Conservation (phyloP, 176 grass and related monocot species). For the Carex scoparia region DNA sequence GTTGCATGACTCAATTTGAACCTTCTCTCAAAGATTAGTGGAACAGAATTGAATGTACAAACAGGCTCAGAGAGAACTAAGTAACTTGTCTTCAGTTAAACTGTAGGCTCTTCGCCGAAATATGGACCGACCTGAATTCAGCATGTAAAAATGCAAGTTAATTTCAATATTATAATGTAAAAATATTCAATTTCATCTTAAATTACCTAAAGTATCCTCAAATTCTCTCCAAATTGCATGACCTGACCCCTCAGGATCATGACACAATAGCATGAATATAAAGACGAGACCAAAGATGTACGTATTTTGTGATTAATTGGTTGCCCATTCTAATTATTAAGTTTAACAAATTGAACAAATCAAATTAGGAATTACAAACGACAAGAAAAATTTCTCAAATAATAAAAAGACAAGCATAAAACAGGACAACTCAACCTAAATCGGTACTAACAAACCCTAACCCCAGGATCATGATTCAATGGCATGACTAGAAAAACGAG, state of each 20-base stretch:
- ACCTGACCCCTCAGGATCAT: too few relatives aligned
- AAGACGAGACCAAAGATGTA: background rate
- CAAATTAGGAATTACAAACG: background rate
- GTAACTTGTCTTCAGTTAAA: background rate
- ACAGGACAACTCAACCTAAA: slow-evolving; percentile 7
- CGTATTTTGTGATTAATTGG: background rate
- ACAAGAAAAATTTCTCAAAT: background rate
- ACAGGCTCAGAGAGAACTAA: background rate
- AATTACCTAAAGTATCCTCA: too few relatives aligned
- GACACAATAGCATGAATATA: background rate
- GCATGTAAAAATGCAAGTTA: background rate
- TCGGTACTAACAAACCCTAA: background rate
- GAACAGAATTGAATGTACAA: slow-evolving; percentile 4
- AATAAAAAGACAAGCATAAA: background rate
- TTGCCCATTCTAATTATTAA: background rate
- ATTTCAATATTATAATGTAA: background rate
- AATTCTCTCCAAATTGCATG: too few relatives aligned
- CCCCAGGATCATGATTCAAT: background rate
- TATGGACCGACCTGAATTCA: slow-evolving; percentile 6
- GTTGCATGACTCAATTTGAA: slow-evolving; percentile 42
- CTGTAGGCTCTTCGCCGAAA: slow-evolving; percentile 13
- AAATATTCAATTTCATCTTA: background rate
- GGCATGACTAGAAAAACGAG: background rate
- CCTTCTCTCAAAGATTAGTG: slow-evolving; percentile 13
- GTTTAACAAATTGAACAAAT: background rate